Percentiles rank a stretch among this genome's conserved stretches.
Evolutionary conservation across 139 green algal genomes (phyloP).

Genomic region (Micromonas commoda): DNA sequence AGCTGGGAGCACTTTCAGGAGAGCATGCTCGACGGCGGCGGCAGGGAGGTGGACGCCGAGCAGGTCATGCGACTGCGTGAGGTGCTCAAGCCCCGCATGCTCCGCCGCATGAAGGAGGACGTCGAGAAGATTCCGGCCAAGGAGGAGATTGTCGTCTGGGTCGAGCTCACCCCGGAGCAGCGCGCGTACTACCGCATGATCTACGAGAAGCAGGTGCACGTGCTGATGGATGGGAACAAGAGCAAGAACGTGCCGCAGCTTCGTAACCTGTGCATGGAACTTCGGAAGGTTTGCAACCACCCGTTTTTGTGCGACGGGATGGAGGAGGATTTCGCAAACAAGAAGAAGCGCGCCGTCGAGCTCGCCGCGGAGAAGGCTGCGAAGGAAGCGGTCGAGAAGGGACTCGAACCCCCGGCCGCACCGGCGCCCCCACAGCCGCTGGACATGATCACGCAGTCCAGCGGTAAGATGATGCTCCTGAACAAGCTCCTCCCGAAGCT

Average conservation of each 20-base stretch:
- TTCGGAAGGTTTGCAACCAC: conserved; percentile 94
- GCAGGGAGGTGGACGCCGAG: conserved; percentile 44
- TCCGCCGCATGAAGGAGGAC: conserved; percentile 95
- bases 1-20: conserved; percentile 59
- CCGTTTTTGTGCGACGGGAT: conserved; percentile 80
- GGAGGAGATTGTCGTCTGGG: conserved; percentile 82
- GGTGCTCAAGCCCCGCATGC: conserved; percentile 69
- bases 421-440: conserved; percentile 25
- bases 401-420: not conserved
- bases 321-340: conserved; percentile 63
- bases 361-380: not conserved
- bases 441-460: conserved; percentile 53
- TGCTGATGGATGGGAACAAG: conserved; percentile 41
- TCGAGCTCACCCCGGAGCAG: conserved; percentile 79
- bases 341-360: conserved; percentile 17
- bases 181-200: conserved; percentile 58
- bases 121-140: conserved; percentile 91
- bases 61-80: conserved; percentile 57
- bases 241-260: conserved; percentile 59
- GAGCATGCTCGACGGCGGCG: conserved; percentile 38
- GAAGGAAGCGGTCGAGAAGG: not conserved
- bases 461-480: conserved; percentile 74
- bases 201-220: conserved; percentile 30
- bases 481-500: conserved; percentile 79
- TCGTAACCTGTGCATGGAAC: conserved; percentile 87